Evolutionary conservation across 345 rosid genomes (phyloP).

Genomic region (Salix viminalis): DNA sequence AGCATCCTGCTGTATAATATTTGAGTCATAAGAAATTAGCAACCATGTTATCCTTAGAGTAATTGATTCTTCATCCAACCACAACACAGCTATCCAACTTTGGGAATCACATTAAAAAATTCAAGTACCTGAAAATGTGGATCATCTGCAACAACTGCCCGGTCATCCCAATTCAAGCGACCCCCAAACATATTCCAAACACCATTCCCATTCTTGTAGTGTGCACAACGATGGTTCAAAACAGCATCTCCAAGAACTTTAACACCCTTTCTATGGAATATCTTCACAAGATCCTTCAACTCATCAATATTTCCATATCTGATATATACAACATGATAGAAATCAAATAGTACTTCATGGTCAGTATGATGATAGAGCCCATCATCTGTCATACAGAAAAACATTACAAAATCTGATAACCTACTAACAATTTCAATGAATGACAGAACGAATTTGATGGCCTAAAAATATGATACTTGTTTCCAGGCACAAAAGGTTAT

Average conservation of each 20-base stretch:
- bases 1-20: background rate
- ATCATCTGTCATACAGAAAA: background rate
- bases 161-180: constrained; percentile 88
- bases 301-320: constrained; percentile 86
- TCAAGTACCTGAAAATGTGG: constrained; percentile 86
- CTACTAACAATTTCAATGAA: background rate
- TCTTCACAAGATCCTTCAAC: constrained; percentile 68
- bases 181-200: constrained; percentile 96
- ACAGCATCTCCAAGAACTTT: constrained; percentile 95
- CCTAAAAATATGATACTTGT: background rate
- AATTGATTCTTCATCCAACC: background rate
- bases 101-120: background rate
- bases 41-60: background rate
- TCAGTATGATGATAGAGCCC: background rate
- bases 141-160: constrained; percentile 90
- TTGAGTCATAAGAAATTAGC: background rate
- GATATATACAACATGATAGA: constrained; percentile 11
- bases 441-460: background rate
- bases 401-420: background rate
- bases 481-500: background rate
- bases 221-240: constrained; percentile 93
- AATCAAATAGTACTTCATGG: constrained; percentile 8
- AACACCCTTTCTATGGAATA: constrained; percentile 61
- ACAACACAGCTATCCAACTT: constrained; percentile 1
- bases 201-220: constrained; percentile 77